Evolutionary conservation across 495 filamentous ascomycete genomes (phyloP), one percentile per base, ranked within the genome.

Genomic region (Penicillium macrosclerotiorum): DNA sequence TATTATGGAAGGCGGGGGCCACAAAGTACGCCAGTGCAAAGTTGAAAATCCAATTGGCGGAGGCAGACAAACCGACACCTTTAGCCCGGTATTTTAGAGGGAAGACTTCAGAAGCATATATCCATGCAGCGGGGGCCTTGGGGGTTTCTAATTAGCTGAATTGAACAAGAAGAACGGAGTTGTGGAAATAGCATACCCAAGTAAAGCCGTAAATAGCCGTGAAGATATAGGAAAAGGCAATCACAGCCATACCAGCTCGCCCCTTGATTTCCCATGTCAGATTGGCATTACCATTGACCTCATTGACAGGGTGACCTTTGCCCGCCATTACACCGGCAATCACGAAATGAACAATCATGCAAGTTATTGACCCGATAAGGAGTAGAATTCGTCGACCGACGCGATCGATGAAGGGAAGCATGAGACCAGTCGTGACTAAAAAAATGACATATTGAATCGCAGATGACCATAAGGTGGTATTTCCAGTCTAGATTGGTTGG

Each of bases 161-260:
- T n/a, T 5, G 14, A 4, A 14, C 31, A 8, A 1, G 22, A 32
- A 9, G 2, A 30, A 8, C 19, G 7, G 8, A n/a, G 5, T 29
- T 24, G 2, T 11, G 9, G 20, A 3, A 11, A 0, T 11, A 1
- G 48, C 59, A 37, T 65, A 68, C 67, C 68, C 68, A 72, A 8
- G 88, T 90, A 11, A 88, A 71, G 2, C 85, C 86, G 56, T 86
- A 92, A 1, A 84, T 76, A 2, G 83, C 84, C 37, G 89, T 82
- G 47, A 92, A 88, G 6, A 91, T 78, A 54, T 90, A 93, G 0
- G 80, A 88, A 42, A 82, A 85, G 0, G 85, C 86, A 57, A 91
- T 87, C 20, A 90, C 80, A 13, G 79, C 81, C 59, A 85, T 83
- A 7, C 83, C 82, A 0, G 85, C 67, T 2, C 67, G 54, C 13